These are phyloP conservation scores for Exophiala xenobiotica DNA, from an alignment of 2,329 filamentous ascomycete genomes.

Conservation along the genomic window DNA sequence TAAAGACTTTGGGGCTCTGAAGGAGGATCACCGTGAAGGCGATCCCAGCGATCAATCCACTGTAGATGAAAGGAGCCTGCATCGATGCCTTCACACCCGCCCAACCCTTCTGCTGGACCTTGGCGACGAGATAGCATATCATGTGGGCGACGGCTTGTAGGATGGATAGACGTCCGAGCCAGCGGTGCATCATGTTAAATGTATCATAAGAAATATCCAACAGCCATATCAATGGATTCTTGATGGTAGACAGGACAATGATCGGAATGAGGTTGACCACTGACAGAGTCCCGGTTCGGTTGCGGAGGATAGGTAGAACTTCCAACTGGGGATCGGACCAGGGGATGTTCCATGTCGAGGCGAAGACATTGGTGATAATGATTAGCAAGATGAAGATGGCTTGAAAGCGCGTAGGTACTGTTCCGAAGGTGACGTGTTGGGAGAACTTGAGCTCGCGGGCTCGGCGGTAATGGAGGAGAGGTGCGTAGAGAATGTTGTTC, in stretches of 20 bases:
- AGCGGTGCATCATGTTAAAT: conserved; percentile 67
- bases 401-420: conserved; percentile 48
- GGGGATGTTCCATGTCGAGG: conserved; percentile 50
- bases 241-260: conserved; percentile 43
- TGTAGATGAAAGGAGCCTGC: conserved; percentile 36
- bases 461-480: conserved; percentile 45
- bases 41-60: conserved; percentile 47
- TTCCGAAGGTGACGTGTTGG: conserved; percentile 46
- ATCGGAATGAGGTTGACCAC: conserved; percentile 47
- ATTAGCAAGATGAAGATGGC: conserved; percentile 42
- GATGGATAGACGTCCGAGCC: conserved; percentile 72
- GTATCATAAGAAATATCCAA: conserved; percentile 46
- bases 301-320: conserved; percentile 42
- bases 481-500: conserved; percentile 59
- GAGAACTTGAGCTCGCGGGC: conserved; percentile 48
- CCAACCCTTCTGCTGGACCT: conserved; percentile 49
- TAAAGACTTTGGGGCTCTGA: conserved; percentile 72
- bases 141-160: conserved; percentile 70
- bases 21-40: conserved; percentile 67
- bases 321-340: conserved; percentile 38
- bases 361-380: conserved; percentile 47
- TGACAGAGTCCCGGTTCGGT: conserved; percentile 44
- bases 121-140: conserved; percentile 71
- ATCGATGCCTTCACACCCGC: conserved; percentile 35
- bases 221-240: conserved; percentile 45